These are phyloP conservation scores for Venturia nashicola DNA, from an alignment of 2,329 filamentous ascomycete species.

Conservation along the genomic window DNA sequence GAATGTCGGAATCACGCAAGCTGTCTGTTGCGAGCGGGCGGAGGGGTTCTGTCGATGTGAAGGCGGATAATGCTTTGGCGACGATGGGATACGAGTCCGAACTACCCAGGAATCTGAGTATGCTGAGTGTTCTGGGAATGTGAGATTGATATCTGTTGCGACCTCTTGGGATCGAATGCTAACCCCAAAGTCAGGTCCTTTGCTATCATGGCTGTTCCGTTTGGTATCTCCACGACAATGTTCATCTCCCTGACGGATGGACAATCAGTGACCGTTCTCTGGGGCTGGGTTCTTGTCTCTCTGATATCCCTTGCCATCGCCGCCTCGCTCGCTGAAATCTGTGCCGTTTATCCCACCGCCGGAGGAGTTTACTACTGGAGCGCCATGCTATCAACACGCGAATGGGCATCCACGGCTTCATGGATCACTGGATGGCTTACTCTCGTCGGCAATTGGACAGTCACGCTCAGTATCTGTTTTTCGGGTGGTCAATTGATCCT, in stretches of 20 bases:
- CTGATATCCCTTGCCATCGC: conserved; percentile 52
- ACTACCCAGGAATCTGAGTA: conserved; percentile 52
- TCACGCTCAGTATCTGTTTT: conserved; percentile 54
- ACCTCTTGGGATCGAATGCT: not conserved
- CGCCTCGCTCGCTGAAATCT: conserved; percentile 56
- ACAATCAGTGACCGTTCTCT: conserved; percentile 56
- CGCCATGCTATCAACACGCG: conserved; percentile 52
- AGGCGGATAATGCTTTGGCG: conserved; percentile 48
- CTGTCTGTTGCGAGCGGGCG: not conserved
- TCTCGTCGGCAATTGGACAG: conserved; percentile 62
- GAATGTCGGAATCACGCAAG: not conserved
- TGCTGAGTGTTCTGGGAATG: conserved; percentile 56
- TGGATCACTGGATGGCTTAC: conserved; percentile 64
- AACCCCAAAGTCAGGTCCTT: conserved; percentile 38
- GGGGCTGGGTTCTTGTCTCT: conserved; percentile 56
- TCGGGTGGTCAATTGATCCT: conserved; percentile 58
- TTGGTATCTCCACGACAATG: conserved; percentile 55
- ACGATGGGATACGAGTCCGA: conserved; percentile 58
- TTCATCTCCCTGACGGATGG: conserved; percentile 58
- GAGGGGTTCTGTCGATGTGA: conserved; percentile 21
- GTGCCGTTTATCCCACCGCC: conserved; percentile 55
- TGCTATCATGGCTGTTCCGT: conserved; percentile 63
- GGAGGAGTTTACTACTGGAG: conserved; percentile 60
- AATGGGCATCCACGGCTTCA: conserved; percentile 54
- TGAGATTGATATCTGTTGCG: conserved; percentile 19